Base-by-base conservation (phyloP, 2,329 filamentous ascomycete species). In the Trichoderma sp. region DNA sequence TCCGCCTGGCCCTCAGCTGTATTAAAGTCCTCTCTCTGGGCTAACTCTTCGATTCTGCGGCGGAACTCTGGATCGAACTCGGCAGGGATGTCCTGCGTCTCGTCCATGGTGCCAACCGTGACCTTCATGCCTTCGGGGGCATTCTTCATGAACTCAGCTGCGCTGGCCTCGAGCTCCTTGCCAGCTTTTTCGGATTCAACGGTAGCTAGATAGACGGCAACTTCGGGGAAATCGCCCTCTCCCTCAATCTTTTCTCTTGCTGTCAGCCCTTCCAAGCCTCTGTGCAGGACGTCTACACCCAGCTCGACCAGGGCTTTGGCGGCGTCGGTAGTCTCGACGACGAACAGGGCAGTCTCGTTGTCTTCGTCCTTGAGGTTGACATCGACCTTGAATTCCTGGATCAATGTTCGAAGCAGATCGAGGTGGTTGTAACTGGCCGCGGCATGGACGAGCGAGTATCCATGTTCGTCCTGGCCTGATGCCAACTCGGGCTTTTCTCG, bases 391-490 rank as follows among this genome's bases (percentile, higher is more conserved):
- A 95, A 93, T 39, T 95, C 93, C 61, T 85, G 85, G 32, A 97
- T 86, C 6, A 99, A 87, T 0, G 89, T 82, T 72, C 92, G 91
- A 17, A 98, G 87, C 17, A 99, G 90, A 70, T 92, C 88, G 43
- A 93, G 83, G 79, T 98, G 95, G 79, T 92, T 92, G 86, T 98
- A 99, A 76, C 95, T 98, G 20, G 93, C 91, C 17, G 95, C 94
- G 67, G 96, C 96, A 82, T 99, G 96, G 63, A 98, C 85, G 30
- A 98, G 89, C 61, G 94, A 97, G 84, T 99, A 99, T 77, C 96
- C 96, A 78, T 98, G 92, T 72, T 92, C 90, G 81, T 99, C 96
- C 83, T 97, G 93, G 67, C 87, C 84, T 3, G 90, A 88, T 68
- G 96, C 95, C 68, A 97, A 85, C n/a, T 88, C 82, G 39, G 94